Conservation (phyloP, 1,139 yeast species). For the Zhuliangozyma parablackwelliae region DNA sequence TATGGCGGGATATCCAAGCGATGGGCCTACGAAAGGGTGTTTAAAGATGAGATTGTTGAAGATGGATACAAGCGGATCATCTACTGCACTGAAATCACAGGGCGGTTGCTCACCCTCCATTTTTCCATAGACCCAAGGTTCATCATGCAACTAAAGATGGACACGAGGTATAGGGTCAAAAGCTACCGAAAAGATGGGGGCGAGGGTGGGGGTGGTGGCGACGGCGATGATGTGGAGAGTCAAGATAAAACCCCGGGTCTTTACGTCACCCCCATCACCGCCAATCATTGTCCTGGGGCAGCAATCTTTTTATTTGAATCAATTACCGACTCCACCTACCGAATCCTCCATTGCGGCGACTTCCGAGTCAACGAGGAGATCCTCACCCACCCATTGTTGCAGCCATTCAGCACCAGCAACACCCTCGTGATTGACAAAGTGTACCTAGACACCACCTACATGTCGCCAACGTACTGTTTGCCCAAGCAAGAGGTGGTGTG, state of each 20-base stretch:
- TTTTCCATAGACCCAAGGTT: conserved; percentile 54
- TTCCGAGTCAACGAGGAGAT: conserved; percentile 63
- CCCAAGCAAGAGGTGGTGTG: conserved; percentile 76
- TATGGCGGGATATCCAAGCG: conserved; percentile 78
- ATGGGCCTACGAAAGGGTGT: conserved; percentile 56
- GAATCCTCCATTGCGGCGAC: conserved; percentile 84
- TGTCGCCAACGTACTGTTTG: conserved; percentile 68
- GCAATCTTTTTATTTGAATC: conserved; percentile 72
- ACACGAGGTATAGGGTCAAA: conserved; percentile 31
- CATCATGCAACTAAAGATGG: conserved; percentile 44
- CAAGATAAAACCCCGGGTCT: conserved; percentile 34
- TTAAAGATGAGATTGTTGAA: conserved; percentile 18
- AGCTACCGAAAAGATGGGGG: conserved; percentile 8
- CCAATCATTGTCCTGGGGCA: conserved; percentile 97
- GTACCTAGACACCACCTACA: conserved; percentile 85
- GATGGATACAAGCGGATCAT: conserved; percentile 39
- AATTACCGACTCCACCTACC: conserved; percentile 21
- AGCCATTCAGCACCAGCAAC: conserved; percentile 25
- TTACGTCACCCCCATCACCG: conserved; percentile 64
- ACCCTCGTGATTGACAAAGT: conserved; percentile 40
- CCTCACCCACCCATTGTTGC: conserved; percentile 30
- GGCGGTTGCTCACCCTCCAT: conserved; percentile 47
- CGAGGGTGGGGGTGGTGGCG: conserved; percentile 5
- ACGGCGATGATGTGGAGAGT: conserved; percentile 1
- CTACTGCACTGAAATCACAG: conserved; percentile 70